Base-by-base conservation (phyloP, 1,284 basidiomycete species). In the Irpex sp. region DNA sequence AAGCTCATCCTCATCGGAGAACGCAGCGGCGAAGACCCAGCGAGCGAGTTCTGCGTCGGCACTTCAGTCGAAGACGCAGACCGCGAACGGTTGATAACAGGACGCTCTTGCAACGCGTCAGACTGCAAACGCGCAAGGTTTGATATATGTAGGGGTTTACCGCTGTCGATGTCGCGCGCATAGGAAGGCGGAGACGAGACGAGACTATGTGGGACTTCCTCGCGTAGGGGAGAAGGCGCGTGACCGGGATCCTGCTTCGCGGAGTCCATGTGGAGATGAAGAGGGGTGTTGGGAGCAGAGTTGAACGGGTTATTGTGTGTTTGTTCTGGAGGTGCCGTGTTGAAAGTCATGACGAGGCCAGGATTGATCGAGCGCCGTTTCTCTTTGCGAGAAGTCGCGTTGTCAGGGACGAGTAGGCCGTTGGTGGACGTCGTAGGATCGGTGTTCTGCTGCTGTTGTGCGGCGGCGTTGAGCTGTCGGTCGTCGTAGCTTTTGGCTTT, bases 401-500 rank as follows among this genome's bases (percentile, higher is more conserved):
- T 73, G 49, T 72, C 73, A 7, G 82, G 80, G 6, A 73, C 68
- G 10, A 68, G 65, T 32, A 78, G 54, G 15, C 74, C 76, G 18
- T 65, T 67, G 42, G 68, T 67, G 54, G 64, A 58, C 20, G 64
- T 20, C 3, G 69, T 20, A 6, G 66, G 70, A 68, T 54, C 58
- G 32, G 72, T 59, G 70, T 72, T 76, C 70, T 78, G 42, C 38
- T 69, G 62, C 60, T 70, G 65, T 42, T 42, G 38, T 7, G 56
- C 83, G 72, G 87, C 80, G 38, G 85, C 76, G 74, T 89, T 85
- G 64, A 89, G 80, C 6, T 88, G 87, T 27, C 87, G 86, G 70
- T 90, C 89, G 72, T 93, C 91, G 71, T 88, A 90, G 74, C 89
- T 92, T 75, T 86, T 89, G 63, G 89, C 83, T 56, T 88, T 85